Percentiles rank a stretch among this genome's conserved stretches.
Conservation (phyloP, 805 yeast species). For the Maudiozyma bulderi region DNA sequence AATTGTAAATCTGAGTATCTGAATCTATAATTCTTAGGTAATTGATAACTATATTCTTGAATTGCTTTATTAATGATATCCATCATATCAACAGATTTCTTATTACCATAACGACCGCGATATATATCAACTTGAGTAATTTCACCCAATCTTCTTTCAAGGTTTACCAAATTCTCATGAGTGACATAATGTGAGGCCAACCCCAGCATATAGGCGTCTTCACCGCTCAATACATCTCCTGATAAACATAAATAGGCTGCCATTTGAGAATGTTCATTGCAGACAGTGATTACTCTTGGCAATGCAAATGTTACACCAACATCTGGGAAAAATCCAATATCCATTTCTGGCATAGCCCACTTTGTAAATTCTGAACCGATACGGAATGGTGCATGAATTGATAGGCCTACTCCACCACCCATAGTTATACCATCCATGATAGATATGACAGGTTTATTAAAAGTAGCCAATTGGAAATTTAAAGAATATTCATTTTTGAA, state of each 20-base stretch:
- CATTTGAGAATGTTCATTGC: slow-evolving; percentile 52
- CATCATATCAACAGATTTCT: slow-evolving; percentile 13
- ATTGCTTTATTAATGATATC: slow-evolving; percentile 57
- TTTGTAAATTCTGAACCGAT: slow-evolving; percentile 85
- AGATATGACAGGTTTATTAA: slow-evolving; percentile 76
- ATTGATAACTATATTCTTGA: slow-evolving; percentile 61
- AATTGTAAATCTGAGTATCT: slow-evolving; percentile 49
- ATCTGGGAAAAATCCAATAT: slow-evolving; percentile 92
- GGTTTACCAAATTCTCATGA: slow-evolving; percentile 48
- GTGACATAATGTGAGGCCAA: slow-evolving; percentile 86
- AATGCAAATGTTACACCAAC: slow-evolving; percentile 90
- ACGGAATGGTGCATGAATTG: slow-evolving; percentile 86
- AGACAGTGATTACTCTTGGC: slow-evolving; percentile 45
- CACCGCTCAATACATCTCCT: slow-evolving; percentile 67
- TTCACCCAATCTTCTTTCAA: slow-evolving; percentile 56
- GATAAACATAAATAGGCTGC: slow-evolving; percentile 85
- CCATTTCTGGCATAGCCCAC: slow-evolving; percentile 97
- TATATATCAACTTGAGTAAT: slow-evolving; percentile 31
- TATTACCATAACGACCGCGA: background rate
- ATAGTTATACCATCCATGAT: slow-evolving; percentile 86
- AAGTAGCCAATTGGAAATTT: slow-evolving; percentile 72
- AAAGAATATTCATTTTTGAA: slow-evolving; percentile 76
- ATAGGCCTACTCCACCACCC: slow-evolving; percentile 96
- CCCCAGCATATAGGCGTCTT: slow-evolving; percentile 75
- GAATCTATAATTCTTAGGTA: slow-evolving; percentile 55